phyloP scores from a whole-genome alignment of 208 protist species.

The Endotrypanum monterogeii region DNA sequence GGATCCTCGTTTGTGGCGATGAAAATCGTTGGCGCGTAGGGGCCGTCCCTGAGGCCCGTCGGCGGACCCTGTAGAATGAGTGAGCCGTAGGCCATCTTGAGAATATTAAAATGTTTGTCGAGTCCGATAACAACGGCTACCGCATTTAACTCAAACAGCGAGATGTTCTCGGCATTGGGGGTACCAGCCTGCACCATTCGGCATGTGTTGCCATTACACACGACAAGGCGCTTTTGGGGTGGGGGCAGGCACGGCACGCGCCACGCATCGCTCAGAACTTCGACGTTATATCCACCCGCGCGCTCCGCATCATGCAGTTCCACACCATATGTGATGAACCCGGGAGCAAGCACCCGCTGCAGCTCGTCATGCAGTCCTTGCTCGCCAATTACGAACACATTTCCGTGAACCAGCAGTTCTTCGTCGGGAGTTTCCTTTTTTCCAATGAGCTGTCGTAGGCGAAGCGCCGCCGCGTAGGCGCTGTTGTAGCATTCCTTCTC shows the following conservation, averaged over 20 bases:
- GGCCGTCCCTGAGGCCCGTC: neutral
- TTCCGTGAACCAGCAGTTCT: constrained; percentile 49
- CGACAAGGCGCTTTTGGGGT: constrained; percentile 32
- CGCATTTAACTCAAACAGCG: constrained; percentile 56
- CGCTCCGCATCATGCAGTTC: constrained; percentile 60
- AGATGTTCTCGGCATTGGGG: constrained; percentile 32
- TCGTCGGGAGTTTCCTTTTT: neutral
- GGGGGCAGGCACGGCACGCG: constrained; percentile 5
- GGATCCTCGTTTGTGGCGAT: constrained; percentile 81
- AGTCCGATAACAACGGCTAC: constrained; percentile 65
- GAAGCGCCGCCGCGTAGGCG: constrained; percentile 61
- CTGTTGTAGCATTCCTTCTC: constrained; percentile 68
- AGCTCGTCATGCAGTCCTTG: constrained; percentile 74
- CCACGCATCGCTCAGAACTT: constrained; percentile 38
- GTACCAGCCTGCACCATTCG: constrained; percentile 28
- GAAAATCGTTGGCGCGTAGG: constrained; percentile 31
- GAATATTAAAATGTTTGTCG: constrained; percentile 68
- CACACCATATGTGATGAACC: constrained; percentile 72
- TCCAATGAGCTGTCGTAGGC: constrained; percentile 42
- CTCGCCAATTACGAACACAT: constrained; percentile 76
- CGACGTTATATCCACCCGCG: constrained; percentile 41
- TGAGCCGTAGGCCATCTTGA: constrained; percentile 58
- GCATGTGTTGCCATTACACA: constrained; percentile 35
- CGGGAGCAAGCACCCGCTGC: constrained; percentile 52
- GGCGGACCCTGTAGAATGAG: constrained; percentile 46